Base-by-base conservation (phyloP, 1,284 basidiomycete species). In the Cutaneotrichosporon curvatum region DNA sequence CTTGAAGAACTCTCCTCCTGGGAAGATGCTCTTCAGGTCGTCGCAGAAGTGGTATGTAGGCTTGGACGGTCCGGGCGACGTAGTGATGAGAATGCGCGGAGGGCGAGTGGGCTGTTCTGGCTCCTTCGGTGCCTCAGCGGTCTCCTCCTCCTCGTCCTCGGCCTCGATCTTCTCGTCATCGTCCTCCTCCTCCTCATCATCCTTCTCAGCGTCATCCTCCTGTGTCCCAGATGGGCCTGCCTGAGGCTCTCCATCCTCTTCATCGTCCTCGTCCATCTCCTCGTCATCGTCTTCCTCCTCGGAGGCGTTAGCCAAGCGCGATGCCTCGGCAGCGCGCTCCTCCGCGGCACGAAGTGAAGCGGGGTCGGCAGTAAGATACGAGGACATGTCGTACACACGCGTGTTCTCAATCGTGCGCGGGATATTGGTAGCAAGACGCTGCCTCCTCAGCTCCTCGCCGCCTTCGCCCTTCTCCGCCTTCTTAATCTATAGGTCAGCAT, bases 331-430 rank as follows among this genome's bases (percentile, higher is more conserved):
- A 0, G 67, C 66, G 15, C 59, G 55, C 40, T 58, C 58, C 23
- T 60, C 64, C 12, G 65, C 60, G 14, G 62, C 65, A 21, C 57
- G 56, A 18, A 67, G 55, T n/a, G 63, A 63, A 25, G 71, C 65
- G 19, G 84, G 84, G 63, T 83, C 78, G 37, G 81, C 81, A 19
- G 82, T 86, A 43, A 87, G 74, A 61, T 84, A 84, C 32, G 86
- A 87, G 7, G 54, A 62, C 4, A 87, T 85, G 60, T 95, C 90
- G 67, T 81, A 87, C 68, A 91, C 83, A 52, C 92, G 82, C 43
- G 83, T 87, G 68, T 96, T 97, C 66, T 98, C 94, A 31, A 97
- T 81, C 1, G 94, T 98, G 34, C 81, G 79, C 0, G 94, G 89
- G 18, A 92, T 76, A 75, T 96, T 95, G 60, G 84, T 80, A 6